Conservation (phyloP, 225 moss, liverwort and hornwort species). For the Climacium dendroides region DNA sequence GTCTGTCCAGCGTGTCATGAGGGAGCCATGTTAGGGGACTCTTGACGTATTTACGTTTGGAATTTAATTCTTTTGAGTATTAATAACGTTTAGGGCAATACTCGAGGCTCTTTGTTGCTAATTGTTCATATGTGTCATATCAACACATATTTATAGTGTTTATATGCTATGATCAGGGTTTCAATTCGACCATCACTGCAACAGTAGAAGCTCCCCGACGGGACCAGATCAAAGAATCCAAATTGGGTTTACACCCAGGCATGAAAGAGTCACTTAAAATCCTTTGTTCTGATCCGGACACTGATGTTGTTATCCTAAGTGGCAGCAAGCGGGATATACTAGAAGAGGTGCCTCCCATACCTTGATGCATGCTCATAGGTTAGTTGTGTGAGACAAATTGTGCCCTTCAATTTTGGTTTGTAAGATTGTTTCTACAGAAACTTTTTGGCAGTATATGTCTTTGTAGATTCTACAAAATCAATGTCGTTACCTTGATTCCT, state of each 20-base stretch:
- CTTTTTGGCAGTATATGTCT: background rate
- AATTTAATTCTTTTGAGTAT: background rate
- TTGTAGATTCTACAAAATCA: background rate
- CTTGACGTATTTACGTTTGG: background rate
- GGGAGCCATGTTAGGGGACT: background rate
- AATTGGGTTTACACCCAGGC: constrained; percentile 55
- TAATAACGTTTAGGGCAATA: background rate
- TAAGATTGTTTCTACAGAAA: background rate
- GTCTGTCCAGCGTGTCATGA: background rate
- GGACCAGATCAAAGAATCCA: constrained; percentile 73
- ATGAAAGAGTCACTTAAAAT: constrained; percentile 42
- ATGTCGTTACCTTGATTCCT: background rate
- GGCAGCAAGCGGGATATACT: constrained; percentile 67
- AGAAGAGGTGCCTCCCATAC: constrained; percentile 41
- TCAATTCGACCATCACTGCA: constrained; percentile 78
- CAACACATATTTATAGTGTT: background rate
- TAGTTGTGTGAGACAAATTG: background rate
- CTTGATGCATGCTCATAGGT: background rate
- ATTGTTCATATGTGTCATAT: background rate
- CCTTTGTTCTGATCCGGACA: constrained; percentile 55
- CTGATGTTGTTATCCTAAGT: constrained; percentile 73
- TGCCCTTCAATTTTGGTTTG: background rate
- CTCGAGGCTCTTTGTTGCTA: background rate
- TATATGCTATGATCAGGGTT: constrained; percentile 24
- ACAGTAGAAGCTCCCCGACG: constrained; percentile 64